A percentile compares a stretch with the other conserved stretches of the same genome.
These are phyloP conservation scores for Carex parvula DNA, from an alignment of 176 grass and related monocot genomes.

Conservation along the genomic window DNA sequence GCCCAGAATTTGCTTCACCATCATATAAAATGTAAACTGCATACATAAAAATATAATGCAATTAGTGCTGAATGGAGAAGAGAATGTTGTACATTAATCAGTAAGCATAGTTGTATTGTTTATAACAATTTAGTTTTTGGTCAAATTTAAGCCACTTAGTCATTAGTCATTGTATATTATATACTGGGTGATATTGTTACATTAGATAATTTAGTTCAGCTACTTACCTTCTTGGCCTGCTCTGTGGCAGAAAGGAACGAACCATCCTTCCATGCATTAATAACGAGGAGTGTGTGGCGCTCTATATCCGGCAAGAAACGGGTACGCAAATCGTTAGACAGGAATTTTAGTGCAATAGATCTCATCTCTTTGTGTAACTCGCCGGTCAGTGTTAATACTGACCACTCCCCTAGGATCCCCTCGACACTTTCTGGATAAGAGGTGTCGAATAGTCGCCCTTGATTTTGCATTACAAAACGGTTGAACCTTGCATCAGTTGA, in stretches of 20 bases:
- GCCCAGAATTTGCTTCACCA: conserved; percentile 40
- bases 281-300: neutral
- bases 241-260: conserved; percentile 19
- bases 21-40: conserved; percentile 43
- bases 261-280: conserved; percentile 31
- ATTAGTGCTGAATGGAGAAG: neutral
- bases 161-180: neutral
- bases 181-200: neutral
- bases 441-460: conserved; percentile 25
- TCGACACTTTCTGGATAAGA: conserved; percentile 30
- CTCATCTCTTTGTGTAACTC: conserved; percentile 32
- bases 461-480: conserved; percentile 32
- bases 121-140: neutral
- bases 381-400: conserved; percentile 21
- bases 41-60: neutral
- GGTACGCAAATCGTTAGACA: conserved; percentile 17
- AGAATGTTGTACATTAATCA: neutral
- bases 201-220: neutral
- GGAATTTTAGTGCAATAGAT: conserved; percentile 33
- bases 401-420: conserved; percentile 28
- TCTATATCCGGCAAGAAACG: conserved; percentile 30
- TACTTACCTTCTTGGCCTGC: conserved; percentile 33
- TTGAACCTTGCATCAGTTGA: conserved; percentile 31
- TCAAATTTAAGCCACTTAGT: neutral
- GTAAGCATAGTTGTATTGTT: neutral